A percentile compares a stretch with the other conserved stretches of the same genome.
Conservation (phyloP, 2,329 filamentous ascomycete species). For the Aspergillaceae sp. region DNA sequence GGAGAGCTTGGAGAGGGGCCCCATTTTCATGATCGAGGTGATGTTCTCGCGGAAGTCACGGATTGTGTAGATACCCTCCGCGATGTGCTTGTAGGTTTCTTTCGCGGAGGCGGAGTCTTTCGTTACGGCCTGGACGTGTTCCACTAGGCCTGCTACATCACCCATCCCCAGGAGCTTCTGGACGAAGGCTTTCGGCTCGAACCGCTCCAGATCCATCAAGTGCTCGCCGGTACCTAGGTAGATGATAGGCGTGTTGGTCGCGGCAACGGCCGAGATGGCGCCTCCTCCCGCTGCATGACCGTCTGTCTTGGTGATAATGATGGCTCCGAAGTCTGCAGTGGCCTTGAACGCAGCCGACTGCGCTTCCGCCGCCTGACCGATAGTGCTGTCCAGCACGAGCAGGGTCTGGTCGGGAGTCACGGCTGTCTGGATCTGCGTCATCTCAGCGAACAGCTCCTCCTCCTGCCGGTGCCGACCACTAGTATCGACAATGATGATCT, state of each 20-base stretch:
- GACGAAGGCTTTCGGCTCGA: constrained; percentile 86
- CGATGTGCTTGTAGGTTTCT: constrained; percentile 98
- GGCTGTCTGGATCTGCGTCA: constrained; percentile 90
- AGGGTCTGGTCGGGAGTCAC: constrained; percentile 93
- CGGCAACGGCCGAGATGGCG: constrained; percentile 93
- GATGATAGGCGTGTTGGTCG: constrained; percentile 92
- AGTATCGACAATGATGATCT: constrained; percentile 97
- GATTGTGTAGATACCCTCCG: constrained; percentile 91
- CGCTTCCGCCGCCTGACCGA: constrained; percentile 89
- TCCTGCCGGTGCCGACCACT: constrained; percentile 93
- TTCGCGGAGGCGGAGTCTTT: constrained; percentile 72
- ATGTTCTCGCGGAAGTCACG: constrained; percentile 92
- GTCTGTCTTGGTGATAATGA: constrained; percentile 98
- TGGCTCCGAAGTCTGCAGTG: constrained; percentile 91
- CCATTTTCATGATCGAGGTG: constrained; percentile 99
- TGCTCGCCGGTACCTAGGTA: constrained; percentile 98
- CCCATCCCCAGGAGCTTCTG: constrained; percentile 94
- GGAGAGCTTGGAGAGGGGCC: constrained; percentile 90
- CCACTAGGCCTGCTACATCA: constrained; percentile 87
- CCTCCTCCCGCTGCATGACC: constrained; percentile 92
- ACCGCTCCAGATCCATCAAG: constrained; percentile 87
- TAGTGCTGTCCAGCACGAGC: constrained; percentile 94
- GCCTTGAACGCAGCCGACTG: constrained; percentile 97
- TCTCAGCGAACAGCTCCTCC: constrained; percentile 89
- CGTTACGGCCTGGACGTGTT: constrained; percentile 92